Conservation (phyloP, 495 filamentous ascomycete species). For the Aspergillus funiculosus region DNA sequence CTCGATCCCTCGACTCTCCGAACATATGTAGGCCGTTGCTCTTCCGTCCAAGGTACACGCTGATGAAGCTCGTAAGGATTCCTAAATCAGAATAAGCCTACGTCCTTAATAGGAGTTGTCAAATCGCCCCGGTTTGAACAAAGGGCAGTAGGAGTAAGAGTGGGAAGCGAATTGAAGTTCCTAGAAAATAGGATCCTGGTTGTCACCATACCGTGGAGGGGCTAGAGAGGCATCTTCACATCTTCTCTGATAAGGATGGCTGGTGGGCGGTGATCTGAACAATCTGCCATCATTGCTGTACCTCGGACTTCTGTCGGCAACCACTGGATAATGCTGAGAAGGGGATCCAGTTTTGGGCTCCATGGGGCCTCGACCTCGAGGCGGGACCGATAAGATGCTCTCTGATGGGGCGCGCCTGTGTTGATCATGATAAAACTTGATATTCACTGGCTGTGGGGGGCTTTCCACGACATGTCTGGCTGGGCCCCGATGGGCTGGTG, state of each 20-base stretch:
- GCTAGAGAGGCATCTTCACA: constrained; percentile 1
- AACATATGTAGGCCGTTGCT: constrained; percentile 27
- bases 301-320: not conserved
- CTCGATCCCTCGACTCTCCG: constrained; percentile 22
- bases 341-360: constrained; percentile 11
- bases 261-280: not conserved
- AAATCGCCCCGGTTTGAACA: not conserved
- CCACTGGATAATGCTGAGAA: constrained; percentile 10
- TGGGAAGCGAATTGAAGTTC: not conserved
- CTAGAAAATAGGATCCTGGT: not conserved
- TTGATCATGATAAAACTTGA: constrained; percentile 14
- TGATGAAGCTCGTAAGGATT: constrained; percentile 3
- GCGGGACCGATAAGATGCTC: constrained; percentile 9
- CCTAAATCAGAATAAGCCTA: constrained; percentile 11
- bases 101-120: not conserved
- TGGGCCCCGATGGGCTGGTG: constrained; percentile 15
- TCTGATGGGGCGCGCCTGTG: constrained; percentile 15
- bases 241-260: constrained; percentile 10
- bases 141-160: not conserved
- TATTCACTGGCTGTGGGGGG: constrained; percentile 14
- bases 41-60: not conserved
- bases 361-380: constrained; percentile 11
- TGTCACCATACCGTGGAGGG: constrained; percentile 21
- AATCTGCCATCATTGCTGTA: constrained; percentile 5
- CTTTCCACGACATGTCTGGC: constrained; percentile 13